These are phyloP conservation scores for Seminavis robusta DNA, from an alignment of 108 stramenopile genomes.

Conservation along the genomic window DNA sequence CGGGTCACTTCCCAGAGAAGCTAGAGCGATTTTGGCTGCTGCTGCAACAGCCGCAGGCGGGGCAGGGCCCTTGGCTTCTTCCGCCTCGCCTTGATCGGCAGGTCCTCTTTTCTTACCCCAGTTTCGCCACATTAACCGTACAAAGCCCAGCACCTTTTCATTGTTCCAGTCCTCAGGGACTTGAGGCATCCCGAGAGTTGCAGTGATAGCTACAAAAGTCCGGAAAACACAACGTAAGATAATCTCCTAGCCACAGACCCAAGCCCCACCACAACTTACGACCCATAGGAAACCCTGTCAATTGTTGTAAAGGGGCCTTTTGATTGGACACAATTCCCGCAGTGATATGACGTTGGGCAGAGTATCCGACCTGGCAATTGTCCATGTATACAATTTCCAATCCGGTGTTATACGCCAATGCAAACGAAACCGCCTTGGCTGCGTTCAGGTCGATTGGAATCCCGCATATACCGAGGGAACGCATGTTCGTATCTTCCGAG, in stretches of 20 bases:
- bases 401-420: slow-evolving; percentile 74
- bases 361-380: slow-evolving; percentile 70
- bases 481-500: slow-evolving; percentile 60
- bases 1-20: slow-evolving; percentile 48
- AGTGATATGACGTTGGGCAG: slow-evolving; percentile 82
- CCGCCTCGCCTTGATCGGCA: neutral
- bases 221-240: slow-evolving; percentile 5
- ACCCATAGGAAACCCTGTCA: slow-evolving; percentile 75
- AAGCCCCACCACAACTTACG: slow-evolving; percentile 42
- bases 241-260: neutral
- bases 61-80: slow-evolving; percentile 48
- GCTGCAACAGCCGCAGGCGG: slow-evolving; percentile 75
- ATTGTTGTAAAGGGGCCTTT: slow-evolving; percentile 41
- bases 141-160: slow-evolving; percentile 73
- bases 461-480: slow-evolving; percentile 50
- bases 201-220: slow-evolving; percentile 49
- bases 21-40: slow-evolving; percentile 70
- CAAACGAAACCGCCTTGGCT: slow-evolving; percentile 79
- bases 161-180: slow-evolving; percentile 77
- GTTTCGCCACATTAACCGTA: slow-evolving; percentile 78
- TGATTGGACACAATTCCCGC: slow-evolving; percentile 82
- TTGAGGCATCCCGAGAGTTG: slow-evolving; percentile 70
- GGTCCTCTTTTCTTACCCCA: slow-evolving; percentile 20
- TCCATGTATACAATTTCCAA: slow-evolving; percentile 60
- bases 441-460: slow-evolving; percentile 78